Evolutionary conservation across 345 rosid species (phyloP).

Genomic region (Eucalyptus rudis): DNA sequence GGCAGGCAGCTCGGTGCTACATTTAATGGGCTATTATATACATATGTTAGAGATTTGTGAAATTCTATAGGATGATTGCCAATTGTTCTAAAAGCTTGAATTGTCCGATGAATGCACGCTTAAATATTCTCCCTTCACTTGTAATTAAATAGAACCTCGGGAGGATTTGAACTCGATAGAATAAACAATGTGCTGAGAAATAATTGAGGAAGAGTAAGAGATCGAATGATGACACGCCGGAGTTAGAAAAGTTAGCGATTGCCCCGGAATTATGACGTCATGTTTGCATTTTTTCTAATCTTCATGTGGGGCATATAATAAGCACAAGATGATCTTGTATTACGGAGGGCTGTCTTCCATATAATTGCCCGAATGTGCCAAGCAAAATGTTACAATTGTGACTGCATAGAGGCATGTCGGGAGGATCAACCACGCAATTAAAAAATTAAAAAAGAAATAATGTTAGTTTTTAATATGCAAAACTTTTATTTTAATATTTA

Average conservation of each 20-base stretch:
- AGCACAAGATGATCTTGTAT: not conserved
- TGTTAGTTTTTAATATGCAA: not conserved
- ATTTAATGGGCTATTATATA: no score
- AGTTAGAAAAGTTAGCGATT: not conserved
- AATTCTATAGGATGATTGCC: rapidly evolving
- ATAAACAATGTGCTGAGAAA: not conserved
- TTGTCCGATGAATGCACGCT: rapidly evolving
- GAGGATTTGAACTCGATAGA: rapidly evolving
- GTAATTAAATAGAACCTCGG: rapidly evolving
- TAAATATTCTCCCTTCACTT: no score
- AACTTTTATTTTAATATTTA: not conserved
- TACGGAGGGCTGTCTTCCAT: not conserved
- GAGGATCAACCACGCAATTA: not conserved
- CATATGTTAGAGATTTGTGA: no score
- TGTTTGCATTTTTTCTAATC: not conserved
- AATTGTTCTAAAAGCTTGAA: rapidly evolving
- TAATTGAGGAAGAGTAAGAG: not conserved
- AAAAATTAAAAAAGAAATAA: not conserved
- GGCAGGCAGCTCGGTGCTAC: not conserved
- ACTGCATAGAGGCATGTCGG: not conserved
- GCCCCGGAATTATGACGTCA: rapidly evolving
- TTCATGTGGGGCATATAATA: not conserved
- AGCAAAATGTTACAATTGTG: not conserved
- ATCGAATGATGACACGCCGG: rapidly evolving
- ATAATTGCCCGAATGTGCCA: not conserved